phyloP scores from a whole-genome alignment of 2,329 filamentous ascomycete species.

The Sordariomycetes sp. region DNA sequence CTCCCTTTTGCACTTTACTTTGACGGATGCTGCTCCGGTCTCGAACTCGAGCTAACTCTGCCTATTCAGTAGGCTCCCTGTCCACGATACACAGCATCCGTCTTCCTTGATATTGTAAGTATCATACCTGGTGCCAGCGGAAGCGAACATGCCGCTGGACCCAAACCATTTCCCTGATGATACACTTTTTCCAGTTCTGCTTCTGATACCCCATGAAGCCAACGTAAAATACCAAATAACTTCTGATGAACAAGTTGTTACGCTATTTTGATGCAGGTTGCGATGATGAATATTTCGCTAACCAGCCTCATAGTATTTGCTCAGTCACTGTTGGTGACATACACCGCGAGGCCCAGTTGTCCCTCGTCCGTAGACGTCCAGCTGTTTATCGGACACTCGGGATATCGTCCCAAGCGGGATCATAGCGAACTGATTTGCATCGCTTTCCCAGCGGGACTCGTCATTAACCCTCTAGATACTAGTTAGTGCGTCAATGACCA shows the following conservation, averaged over 20 bases:
- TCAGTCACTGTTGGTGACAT: neutral
- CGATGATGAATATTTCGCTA: neutral
- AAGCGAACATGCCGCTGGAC: neutral
- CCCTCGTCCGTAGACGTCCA: neutral
- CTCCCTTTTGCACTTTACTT: slow-evolving; percentile 1
- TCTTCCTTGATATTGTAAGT: neutral
- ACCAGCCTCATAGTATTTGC: neutral
- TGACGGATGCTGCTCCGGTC: neutral
- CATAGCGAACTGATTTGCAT: too few species aligned
- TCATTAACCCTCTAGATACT: too few species aligned
- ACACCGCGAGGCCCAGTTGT: neutral
- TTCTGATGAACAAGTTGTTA: neutral
- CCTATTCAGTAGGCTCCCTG: neutral
- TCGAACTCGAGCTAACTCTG: neutral
- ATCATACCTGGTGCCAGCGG: neutral
- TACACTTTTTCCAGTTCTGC: slow-evolving; percentile 59
- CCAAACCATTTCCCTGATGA: slow-evolving; percentile 42
- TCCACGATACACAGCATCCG: neutral
- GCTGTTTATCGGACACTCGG: too few species aligned
- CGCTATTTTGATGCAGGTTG: neutral
- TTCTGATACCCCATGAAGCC: slow-evolving; percentile 60
- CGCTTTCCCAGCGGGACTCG: too few species aligned
- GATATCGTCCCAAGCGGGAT: too few species aligned
- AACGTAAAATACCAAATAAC: slow-evolving; percentile 46
- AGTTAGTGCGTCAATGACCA: too few species aligned